A percentile compares a stretch with the other conserved stretches of the same genome.
Evolutionary conservation across 805 yeast genomes (phyloP).

Genomic region (Wickerhamomyces xylosicus): DNA sequence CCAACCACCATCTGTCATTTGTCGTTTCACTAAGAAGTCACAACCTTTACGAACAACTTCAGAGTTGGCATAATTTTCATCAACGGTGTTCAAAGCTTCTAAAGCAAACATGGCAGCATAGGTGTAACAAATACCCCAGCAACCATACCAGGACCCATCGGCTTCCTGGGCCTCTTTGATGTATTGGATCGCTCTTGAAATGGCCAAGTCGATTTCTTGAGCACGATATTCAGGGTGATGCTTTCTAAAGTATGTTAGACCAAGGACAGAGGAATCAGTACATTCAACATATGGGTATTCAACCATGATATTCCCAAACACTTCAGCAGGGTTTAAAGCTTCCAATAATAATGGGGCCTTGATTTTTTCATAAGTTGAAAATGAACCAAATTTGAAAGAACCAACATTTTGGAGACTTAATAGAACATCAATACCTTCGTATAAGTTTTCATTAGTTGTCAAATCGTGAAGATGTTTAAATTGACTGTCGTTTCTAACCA

Average conservation of each 20-base stretch:
- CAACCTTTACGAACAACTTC: slow-evolving; percentile 65
- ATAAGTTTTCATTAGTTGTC: slow-evolving; percentile 43
- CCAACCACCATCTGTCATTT: slow-evolving; percentile 93
- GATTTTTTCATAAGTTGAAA: slow-evolving; percentile 82
- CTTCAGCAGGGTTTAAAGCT: slow-evolving; percentile 88
- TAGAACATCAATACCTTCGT: slow-evolving; percentile 67
- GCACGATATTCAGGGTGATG: slow-evolving; percentile 49
- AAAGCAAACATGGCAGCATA: slow-evolving; percentile 98
- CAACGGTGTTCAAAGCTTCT: slow-evolving; percentile 76
- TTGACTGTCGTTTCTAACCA: slow-evolving; percentile 65
- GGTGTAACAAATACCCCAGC: slow-evolving; percentile 95
- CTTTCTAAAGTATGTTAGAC: slow-evolving; percentile 68
- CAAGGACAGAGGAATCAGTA: slow-evolving; percentile 89
- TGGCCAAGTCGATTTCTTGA: slow-evolving; percentile 57
- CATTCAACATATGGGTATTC: slow-evolving; percentile 98
- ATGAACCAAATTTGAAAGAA: slow-evolving; percentile 77
- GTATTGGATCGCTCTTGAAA: slow-evolving; percentile 63
- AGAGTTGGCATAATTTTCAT: slow-evolving; percentile 50
- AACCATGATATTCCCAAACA: slow-evolving; percentile 95
- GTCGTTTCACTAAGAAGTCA: slow-evolving; percentile 69
- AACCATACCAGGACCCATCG: slow-evolving; percentile 97
- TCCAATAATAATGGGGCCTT: slow-evolving; percentile 75
- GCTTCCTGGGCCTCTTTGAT: slow-evolving; percentile 54
- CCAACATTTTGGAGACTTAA: slow-evolving; percentile 72
- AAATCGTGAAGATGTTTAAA: slow-evolving; percentile 39